Evolutionary conservation across 176 grass and related monocot genomes (phyloP).

Genomic region (sorghum (Sorghum bicolor)): Sorghum_bicolor_NCBIv3 NC_012873.2:2916001-2916500

Average conservation of each 20-base stretch:
- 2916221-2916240: conserved; percentile 38
- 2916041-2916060: not conserved
- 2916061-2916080: not conserved
- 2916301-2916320: no score
- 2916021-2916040: not conserved
- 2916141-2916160: conserved; percentile 28
- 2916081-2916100: not conserved
- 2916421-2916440: no score
- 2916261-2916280: not conserved
- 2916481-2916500: no score
- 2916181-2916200: conserved; percentile 36
- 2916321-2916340: no score
- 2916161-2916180: conserved; percentile 45
- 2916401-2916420: no score
- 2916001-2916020: not conserved
- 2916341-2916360: no score
- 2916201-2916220: conserved; percentile 39
- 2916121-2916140: not conserved
- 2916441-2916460: no score
- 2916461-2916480: no score
- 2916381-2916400: no score
- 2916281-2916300: no score
- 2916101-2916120: not conserved
- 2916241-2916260: not conserved
- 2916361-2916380: no score